phyloP scores from a whole-genome alignment of 2,329 filamentous ascomycete species.

The Botrytis tulipae region DNA sequence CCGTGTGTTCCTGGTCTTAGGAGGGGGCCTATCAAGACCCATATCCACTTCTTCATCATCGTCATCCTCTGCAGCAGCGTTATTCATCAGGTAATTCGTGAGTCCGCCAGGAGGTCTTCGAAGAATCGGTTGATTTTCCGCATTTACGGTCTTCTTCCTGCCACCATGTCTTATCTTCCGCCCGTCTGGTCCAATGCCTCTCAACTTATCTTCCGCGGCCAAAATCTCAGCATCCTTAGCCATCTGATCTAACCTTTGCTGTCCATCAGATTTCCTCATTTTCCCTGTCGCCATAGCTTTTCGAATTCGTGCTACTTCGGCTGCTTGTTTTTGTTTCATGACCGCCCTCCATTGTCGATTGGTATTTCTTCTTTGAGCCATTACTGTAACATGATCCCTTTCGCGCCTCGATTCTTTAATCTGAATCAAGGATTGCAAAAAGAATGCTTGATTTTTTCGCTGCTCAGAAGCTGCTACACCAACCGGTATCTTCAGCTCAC shows the following conservation, averaged over 20 bases:
- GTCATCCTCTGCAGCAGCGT: neutral
- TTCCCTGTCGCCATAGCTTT: conserved; percentile 22
- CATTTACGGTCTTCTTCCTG: conserved; percentile 15
- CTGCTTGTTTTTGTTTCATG: conserved; percentile 23
- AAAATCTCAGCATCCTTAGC: conserved; percentile 25
- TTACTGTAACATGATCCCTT: conserved; percentile 62
- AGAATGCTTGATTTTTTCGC: conserved; percentile 48
- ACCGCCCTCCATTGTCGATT: conserved; percentile 29
- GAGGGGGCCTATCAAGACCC: neutral
- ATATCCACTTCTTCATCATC: neutral
- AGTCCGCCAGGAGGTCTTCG: conserved; percentile 20
- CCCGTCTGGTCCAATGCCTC: conserved; percentile 13
- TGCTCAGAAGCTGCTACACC: conserved; percentile 35
- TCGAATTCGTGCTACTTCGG: conserved; percentile 28
- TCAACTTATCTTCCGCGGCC: conserved; percentile 11
- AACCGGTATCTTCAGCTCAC: conserved; percentile 24
- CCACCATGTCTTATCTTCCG: conserved; percentile 11
- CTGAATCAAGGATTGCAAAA: conserved; percentile 64
- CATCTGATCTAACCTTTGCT: conserved; percentile 29
- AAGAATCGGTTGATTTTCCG: neutral
- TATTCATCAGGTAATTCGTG: conserved; percentile 11
- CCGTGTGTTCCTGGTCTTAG: neutral
- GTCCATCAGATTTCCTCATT: conserved; percentile 17
- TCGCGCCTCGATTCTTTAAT: conserved; percentile 65
- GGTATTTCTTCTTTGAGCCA: conserved; percentile 43